Evolutionary conservation across 768 basidiomycete species (phyloP), one percentile per base, ranked within the genome.

Genomic region (Lyophyllum decastes): DNA sequence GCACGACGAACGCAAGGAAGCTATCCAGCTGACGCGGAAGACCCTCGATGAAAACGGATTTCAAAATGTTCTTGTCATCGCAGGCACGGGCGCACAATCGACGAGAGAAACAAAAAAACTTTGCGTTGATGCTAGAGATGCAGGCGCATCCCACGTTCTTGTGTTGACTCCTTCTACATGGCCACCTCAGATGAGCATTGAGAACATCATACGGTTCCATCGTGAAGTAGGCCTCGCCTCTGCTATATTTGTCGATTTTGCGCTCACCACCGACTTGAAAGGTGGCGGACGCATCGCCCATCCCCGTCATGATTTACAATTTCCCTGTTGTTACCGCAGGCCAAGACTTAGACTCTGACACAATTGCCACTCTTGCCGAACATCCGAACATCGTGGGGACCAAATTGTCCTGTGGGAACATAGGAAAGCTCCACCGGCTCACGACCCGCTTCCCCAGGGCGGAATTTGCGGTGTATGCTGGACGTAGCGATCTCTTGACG

Each of bases 331-430:
- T 90, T 53, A 89, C 88, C 14, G 87, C 92, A 0, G 92, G 93
- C 14, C 82, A 90, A 59, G 90, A 95, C 68, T 83, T 95, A 38
- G 89, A 92, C 69, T 92, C 91, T 0, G 92, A 94, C 69, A 80
- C 81, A 50, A 81, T 95, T 64, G 78, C 78, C 49, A 75, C 79
- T 17, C 80, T 95, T 33, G 86, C 89, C 3, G 71, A 81, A 45
- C 92, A 93, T 68, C 89, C 89, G 6, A 94, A 94, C 72, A 91
- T 92, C 62, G 88, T 94, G 58, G 93, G 93, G 57, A 86, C 83
- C 50, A 94, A 90, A 73, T 79, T 95, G 22, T 94, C 93, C 30
- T 94, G 92, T 68, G 92, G 88, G 4, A 88, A 86, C 63, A 85
- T 95, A 56, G 91, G 92, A 21, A 95, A 94, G 70, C 84, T 92